Base-by-base conservation (phyloP, 306 rosid genomes). In the Vigna nakashimae region DNA sequence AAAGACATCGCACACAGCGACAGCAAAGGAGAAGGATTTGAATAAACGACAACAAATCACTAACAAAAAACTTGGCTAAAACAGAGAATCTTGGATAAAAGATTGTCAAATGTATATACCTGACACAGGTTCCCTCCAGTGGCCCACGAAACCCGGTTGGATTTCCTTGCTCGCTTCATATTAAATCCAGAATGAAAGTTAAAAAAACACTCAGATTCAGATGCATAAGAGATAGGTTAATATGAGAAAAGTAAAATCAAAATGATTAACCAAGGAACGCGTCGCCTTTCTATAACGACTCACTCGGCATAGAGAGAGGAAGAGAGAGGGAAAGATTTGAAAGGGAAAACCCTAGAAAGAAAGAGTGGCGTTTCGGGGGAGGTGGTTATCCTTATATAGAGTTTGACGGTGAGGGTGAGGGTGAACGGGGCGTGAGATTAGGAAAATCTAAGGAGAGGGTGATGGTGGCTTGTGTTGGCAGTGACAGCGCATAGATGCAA, bases 121-220 rank as follows among this genome's bases (percentile, higher is more conserved):
- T 91, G 98, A 90, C 92, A 86, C 46, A 93, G 92, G 86, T 85
- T 56, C 57, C 55, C 78, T 74, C 83, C 93, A 28, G 85, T n/a
- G 79, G 97, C 94, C 97, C 97, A 91, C 45, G 97, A 87, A 71
- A 93, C 91, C 69, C 88, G 65, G 42, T 74, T 88, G 1, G 84
- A 88, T 84, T 87, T 87, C 88, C 91, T 87, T 73, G 87, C 71
- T 40, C 93, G 93, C 97, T 86, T 90, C 98, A 85, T 86, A 53
- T 78, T 58, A 6, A 64, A 68, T 28, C 73, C 36, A 76, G 5
- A 16, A 55, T 65, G 8, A 51, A 70, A 51, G 12, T 68, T 6
- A 42, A 22, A 42, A 42, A 74, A 9, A 11, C 46, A 65, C 65
- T 55, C 50, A 66, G 80, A 76, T 66, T 55, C 50, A 66, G 80